Evolutionary conservation across 2,329 filamentous ascomycete genomes (phyloP).

Genomic region (Acrodontium crateriforme): DNA sequence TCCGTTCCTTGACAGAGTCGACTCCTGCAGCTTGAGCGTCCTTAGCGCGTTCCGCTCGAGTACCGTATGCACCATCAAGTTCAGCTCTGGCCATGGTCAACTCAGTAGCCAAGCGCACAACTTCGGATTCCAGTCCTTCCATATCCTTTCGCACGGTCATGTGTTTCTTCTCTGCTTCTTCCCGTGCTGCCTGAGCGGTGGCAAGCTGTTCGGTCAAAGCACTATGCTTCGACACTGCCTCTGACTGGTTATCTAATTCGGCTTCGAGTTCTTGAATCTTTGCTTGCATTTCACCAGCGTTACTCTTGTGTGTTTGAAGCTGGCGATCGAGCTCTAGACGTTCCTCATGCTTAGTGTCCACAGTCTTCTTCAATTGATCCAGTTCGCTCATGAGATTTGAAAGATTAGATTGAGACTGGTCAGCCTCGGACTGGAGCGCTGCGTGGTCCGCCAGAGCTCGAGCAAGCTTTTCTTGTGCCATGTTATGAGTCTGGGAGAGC

Average conservation of each 20-base stretch:
- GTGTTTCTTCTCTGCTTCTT: slow-evolving; percentile 14
- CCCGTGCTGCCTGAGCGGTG: slow-evolving; percentile 6
- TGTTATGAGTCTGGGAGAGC: slow-evolving; percentile 12
- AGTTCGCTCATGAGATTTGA: slow-evolving; percentile 28
- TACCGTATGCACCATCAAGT: slow-evolving; percentile 86
- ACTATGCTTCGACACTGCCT: slow-evolving; percentile 4
- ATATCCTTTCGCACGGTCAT: slow-evolving; percentile 20
- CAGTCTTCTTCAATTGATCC: slow-evolving; percentile 15
- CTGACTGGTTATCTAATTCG: slow-evolving; percentile 6
- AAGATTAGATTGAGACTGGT: slow-evolving; percentile 22
- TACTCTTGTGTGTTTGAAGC: slow-evolving; percentile 19
- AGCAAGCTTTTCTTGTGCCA: slow-evolving; percentile 18
- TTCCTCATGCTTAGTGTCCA: slow-evolving; percentile 18
- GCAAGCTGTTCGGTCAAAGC: slow-evolving; percentile 9
- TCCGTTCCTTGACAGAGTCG: slow-evolving; percentile 22
- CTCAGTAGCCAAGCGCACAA: slow-evolving; percentile 57
- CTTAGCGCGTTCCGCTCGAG: slow-evolving; percentile 53
- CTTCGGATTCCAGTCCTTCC: slow-evolving; percentile 42
- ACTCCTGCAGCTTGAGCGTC: slow-evolving; percentile 49
- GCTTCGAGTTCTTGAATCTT: slow-evolving; percentile 20
- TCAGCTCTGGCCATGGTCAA: slow-evolving; percentile 84
- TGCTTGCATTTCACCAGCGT: slow-evolving; percentile 21
- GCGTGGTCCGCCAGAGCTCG: slow-evolving; percentile 15
- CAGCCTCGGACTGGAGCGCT: slow-evolving; percentile 16
- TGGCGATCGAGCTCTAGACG: slow-evolving; percentile 12